phyloP scores from a whole-genome alignment of 2,329 filamentous ascomycete genomes.

The Aspergillus sp. region DNA sequence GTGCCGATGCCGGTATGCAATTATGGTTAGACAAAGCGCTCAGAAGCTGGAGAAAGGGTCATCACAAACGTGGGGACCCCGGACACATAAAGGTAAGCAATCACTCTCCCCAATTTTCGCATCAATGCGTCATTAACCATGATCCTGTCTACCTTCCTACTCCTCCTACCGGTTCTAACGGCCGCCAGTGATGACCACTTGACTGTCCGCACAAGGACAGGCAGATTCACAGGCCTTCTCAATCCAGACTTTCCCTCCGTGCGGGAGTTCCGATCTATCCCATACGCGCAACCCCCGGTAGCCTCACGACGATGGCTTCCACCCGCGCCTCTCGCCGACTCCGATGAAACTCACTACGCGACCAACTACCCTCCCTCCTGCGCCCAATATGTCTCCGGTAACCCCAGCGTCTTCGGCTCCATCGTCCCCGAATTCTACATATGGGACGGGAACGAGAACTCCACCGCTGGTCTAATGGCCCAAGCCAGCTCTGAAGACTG shows the following conservation, averaged over 20 bases:
- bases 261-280: conserved; percentile 1
- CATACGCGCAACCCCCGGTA: background rate
- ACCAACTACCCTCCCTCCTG: background rate
- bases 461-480: background rate
- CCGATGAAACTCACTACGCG: background rate
- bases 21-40: background rate
- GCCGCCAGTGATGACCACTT: background rate
- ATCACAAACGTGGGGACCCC: background rate
- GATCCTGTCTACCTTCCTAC: background rate
- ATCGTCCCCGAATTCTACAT: background rate
- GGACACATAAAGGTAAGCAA: background rate
- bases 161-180: background rate
- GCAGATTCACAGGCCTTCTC: background rate
- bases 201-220: background rate
- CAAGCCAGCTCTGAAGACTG: conserved; percentile 1
- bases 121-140: background rate
- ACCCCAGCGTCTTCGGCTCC: background rate
- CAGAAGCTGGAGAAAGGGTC: background rate
- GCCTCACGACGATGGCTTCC: background rate
- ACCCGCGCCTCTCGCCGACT: background rate
- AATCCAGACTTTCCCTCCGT: background rate
- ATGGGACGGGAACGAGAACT: background rate
- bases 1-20: background rate
- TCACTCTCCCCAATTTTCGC: too few species aligned
- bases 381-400: background rate